Percentiles rank a stretch among this genome's conserved stretches.
Conservation (phyloP, 2,329 filamentous ascomycete species). For the Orbilia javanica region DNA sequence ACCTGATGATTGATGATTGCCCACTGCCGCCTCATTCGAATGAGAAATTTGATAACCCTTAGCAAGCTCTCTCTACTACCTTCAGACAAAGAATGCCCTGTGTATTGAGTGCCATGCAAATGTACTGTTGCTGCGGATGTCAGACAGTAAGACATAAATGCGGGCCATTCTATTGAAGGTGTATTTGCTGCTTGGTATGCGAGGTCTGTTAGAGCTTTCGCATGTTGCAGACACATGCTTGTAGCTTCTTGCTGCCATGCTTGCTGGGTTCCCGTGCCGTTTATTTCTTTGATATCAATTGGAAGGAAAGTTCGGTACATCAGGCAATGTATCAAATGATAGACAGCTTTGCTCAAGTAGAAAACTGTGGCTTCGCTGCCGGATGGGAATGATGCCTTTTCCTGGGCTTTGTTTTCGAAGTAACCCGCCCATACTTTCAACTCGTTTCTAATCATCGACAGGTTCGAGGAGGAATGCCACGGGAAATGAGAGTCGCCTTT, state of each 20-base stretch:
- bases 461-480: constrained; percentile 86
- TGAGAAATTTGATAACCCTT: constrained; percentile 52
- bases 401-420: constrained; percentile 79
- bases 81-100: constrained; percentile 64
- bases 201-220: constrained; percentile 86
- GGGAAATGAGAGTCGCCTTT: constrained; percentile 92
- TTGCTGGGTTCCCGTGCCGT: constrained; percentile 73
- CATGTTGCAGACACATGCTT: constrained; percentile 86
- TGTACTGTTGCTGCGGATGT: constrained; percentile 89
- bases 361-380: constrained; percentile 80
- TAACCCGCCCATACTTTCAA: constrained; percentile 87
- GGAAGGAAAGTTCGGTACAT: constrained; percentile 89
- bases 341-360: constrained; percentile 86
- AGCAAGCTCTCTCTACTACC: constrained; percentile 49
- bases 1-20: constrained; percentile 58
- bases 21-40: constrained; percentile 57
- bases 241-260: constrained; percentile 94
- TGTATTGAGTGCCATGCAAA: constrained; percentile 86
- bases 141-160: constrained; percentile 87
- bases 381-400: constrained; percentile 62
- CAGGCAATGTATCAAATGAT: constrained; percentile 86
- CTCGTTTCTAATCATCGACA: constrained; percentile 87
- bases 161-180: constrained; percentile 83
- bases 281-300: constrained; percentile 84
- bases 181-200: constrained; percentile 81